phyloP scores from a whole-genome alignment of 78 protist genomes.

The Dictyostelium brefeldianum region DNA sequence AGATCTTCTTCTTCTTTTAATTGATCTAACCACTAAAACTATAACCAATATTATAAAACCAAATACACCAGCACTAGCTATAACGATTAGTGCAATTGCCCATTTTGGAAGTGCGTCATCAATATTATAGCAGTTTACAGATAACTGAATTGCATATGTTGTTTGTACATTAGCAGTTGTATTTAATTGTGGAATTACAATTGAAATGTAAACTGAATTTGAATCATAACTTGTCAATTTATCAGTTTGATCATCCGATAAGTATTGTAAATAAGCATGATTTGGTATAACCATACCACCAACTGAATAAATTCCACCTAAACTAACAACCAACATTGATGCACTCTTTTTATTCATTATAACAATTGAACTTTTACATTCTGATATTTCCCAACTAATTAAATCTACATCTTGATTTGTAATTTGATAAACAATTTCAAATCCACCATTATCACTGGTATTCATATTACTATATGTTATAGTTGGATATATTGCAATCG shows the following conservation, averaged over 20 bases:
- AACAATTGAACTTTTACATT: not conserved
- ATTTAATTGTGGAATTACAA: not conserved
- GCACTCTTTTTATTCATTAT: not conserved
- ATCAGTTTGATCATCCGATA: not conserved
- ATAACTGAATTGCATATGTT: not conserved
- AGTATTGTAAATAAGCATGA: not conserved
- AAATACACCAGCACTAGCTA: not conserved
- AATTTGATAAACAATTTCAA: not conserved
- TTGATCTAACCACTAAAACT: not conserved
- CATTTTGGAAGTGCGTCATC: not conserved
- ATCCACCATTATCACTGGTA: not conserved
- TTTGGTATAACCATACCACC: not conserved
- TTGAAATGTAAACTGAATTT: too few relatives aligned
- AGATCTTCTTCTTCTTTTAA: too few relatives aligned
- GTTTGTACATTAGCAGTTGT: not conserved
- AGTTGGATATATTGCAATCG: not conserved
- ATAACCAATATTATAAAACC: not conserved
- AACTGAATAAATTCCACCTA: not conserved
- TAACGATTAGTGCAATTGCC: not conserved
- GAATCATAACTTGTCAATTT: too few relatives aligned
- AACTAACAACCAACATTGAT: conserved; percentile 7
- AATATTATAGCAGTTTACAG: not conserved
- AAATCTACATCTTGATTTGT: not conserved
- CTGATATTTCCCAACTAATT: not conserved
- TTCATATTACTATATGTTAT: not conserved